Evolutionary conservation across 2,329 filamentous ascomycete species (phyloP).

Genomic region (Grosmannia clavigera): DNA sequence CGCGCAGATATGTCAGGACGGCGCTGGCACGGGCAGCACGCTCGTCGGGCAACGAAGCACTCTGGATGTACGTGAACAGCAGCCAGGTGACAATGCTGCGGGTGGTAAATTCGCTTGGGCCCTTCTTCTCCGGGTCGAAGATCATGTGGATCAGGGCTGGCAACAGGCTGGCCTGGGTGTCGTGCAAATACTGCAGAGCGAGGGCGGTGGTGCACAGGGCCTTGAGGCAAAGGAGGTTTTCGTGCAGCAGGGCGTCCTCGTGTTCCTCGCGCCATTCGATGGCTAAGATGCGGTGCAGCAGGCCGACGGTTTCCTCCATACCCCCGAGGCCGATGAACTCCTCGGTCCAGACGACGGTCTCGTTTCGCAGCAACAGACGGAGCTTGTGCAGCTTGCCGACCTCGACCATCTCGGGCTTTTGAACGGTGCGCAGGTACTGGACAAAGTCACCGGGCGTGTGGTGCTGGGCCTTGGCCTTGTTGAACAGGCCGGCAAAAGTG

Average conservation of each 20-base stretch:
- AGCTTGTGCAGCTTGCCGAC: constrained; percentile 95
- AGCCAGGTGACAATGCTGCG: constrained; percentile 81
- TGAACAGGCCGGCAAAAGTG: constrained; percentile 30
- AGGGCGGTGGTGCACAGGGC: constrained; percentile 84
- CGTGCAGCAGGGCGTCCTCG: constrained; percentile 84
- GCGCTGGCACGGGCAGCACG: constrained; percentile 56
- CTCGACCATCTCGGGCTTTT: constrained; percentile 72
- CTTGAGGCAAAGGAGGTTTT: constrained; percentile 85
- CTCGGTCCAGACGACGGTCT: constrained; percentile 93
- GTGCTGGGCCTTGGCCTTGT: constrained; percentile 59
- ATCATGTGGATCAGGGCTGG: constrained; percentile 78
- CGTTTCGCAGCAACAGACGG: constrained; percentile 76
- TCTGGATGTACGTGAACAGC: constrained; percentile 76
- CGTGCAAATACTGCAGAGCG: constrained; percentile 68
- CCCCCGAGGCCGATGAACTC: constrained; percentile 80
- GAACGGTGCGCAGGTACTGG: constrained; percentile 66
- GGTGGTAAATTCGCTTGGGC: constrained; percentile 91
- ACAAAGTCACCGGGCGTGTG: constrained; percentile 77
- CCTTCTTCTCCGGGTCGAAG: constrained; percentile 96
- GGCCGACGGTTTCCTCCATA: constrained; percentile 78
- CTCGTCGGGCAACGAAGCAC: constrained; percentile 47
- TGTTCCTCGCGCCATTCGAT: constrained; percentile 98
- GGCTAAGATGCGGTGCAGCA: constrained; percentile 84
- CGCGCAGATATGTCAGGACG: constrained; percentile 69
- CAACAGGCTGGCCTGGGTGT: constrained; percentile 70